Evolutionary conservation across 2,329 filamentous ascomycete genomes (phyloP), one percentile per base, ranked within the genome.

Genomic region (Ceratocystis harringtonii): DNA sequence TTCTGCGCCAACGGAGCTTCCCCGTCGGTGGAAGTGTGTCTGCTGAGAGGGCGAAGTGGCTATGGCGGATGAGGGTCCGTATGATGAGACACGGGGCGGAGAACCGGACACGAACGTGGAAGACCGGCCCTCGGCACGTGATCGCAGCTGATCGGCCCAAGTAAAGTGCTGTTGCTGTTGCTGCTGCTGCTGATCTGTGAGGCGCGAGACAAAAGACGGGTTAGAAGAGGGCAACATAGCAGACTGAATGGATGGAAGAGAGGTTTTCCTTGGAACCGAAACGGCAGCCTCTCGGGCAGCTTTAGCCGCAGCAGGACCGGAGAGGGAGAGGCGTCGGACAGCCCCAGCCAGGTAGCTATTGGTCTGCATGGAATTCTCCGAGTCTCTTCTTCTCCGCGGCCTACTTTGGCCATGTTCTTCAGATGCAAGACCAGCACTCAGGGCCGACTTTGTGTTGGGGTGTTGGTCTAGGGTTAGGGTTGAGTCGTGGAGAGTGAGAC

Each of bases 91-190:
- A 15, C 65, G 52, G n/a, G 65, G 65, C 17, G 65, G 65, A 7
- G 55, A 62, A 32, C 65, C 57, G 10, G 65, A 64, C 52, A 67
- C n/a, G 48, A 66, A 66, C 10, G 17, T 64, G 48, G 55, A 43
- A 5, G 65, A 64, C n/a, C 65, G 65, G 22, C 65, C 65, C 45
- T 67, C 90, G 71, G 92, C 92, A 74, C 92, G 88, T 72, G 86
- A 88, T 76, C 91, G 90, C 80, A 96, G 85, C 79, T 95, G 92
- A 79, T 96, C 92, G 74, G 90, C 90, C 88, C 92, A 96, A 78
- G 95, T 95, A 82, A 95, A 96, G 75, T 89, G 90, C 81, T 75
- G 73, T 72, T 94, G 90, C 76, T 64, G 65, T 10, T 19, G 52
- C 72, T 94, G 90, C 81, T 90, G 88, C 92, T 84, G 77, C 76